phyloP scores from a whole-genome alignment of 805 yeast genomes.

The Ascoidea rubescens region DNA sequence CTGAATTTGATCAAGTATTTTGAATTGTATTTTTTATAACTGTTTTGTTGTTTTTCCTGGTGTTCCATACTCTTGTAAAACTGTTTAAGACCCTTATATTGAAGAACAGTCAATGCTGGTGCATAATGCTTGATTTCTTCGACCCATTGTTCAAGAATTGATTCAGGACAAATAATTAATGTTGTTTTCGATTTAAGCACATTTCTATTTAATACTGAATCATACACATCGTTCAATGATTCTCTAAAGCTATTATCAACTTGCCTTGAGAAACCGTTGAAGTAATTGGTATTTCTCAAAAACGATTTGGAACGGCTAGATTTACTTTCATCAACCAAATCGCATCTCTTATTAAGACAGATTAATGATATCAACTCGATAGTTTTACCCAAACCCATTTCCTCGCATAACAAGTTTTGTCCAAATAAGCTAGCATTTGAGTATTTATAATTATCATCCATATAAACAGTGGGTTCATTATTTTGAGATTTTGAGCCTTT shows the following conservation, averaged over 20 bases:
- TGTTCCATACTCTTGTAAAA: constrained; percentile 10
- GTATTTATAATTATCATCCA: neutral
- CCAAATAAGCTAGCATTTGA: constrained; percentile 16
- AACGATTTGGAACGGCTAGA: too few species aligned
- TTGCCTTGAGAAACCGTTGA: too few species aligned
- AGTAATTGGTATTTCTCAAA: too few species aligned
- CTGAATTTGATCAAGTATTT: neutral
- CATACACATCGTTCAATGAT: constrained; percentile 20
- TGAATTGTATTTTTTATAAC: constrained; percentile 7
- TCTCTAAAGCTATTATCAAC: constrained; percentile 8
- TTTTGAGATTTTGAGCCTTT: constrained; percentile 3
- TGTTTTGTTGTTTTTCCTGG: neutral
- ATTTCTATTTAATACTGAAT: constrained; percentile 26
- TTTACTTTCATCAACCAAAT: neutral
- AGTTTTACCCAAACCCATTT: constrained; percentile 96
- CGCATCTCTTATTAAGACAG: constrained; percentile 39
- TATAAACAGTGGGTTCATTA: neutral
- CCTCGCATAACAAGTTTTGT: constrained; percentile 73
- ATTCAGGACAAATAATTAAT: constrained; percentile 72
- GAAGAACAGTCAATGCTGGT: constrained; percentile 43
- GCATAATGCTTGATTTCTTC: constrained; percentile 51
- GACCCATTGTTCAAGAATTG: constrained; percentile 78
- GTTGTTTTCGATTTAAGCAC: constrained; percentile 53
- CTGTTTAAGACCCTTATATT: constrained; percentile 44
- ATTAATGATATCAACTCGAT: constrained; percentile 66